Conservation (phyloP, 2,329 filamentous ascomycete genomes). For the Sporothrix pseudoabietina region DNA sequence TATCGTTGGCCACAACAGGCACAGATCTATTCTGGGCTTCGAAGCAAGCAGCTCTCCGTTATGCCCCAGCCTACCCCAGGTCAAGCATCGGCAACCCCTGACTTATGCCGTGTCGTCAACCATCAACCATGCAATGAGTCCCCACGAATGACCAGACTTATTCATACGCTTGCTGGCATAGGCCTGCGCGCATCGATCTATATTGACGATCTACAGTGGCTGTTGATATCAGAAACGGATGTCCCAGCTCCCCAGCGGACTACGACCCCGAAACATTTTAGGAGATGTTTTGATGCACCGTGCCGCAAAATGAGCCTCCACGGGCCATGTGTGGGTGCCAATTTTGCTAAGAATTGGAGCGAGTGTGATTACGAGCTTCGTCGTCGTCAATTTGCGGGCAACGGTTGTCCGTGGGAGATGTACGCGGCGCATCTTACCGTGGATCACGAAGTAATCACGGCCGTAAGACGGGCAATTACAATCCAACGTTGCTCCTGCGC, state of each 20-base stretch:
- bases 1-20: no score
- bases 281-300: neutral
- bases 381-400: neutral
- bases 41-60: neutral
- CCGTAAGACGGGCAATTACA: neutral
- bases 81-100: neutral
- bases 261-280: neutral
- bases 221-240: neutral
- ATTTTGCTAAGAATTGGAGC: no score
- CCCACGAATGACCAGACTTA: neutral
- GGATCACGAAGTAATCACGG: neutral
- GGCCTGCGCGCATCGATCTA: no score
- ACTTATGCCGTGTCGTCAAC: neutral
- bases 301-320: neutral
- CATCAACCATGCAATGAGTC: neutral
- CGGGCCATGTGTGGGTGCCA: neutral
- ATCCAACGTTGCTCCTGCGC: neutral
- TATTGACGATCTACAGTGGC: neutral
- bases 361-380: neutral
- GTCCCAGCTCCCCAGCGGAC: slow-evolving; percentile 1
- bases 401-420: neutral
- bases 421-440: neutral
- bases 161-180: neutral
- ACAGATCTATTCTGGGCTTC: neutral
- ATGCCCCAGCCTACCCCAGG: neutral